Conservation (phyloP, 768 basidiomycete genomes). For the Termitomyces sp. region DNA sequence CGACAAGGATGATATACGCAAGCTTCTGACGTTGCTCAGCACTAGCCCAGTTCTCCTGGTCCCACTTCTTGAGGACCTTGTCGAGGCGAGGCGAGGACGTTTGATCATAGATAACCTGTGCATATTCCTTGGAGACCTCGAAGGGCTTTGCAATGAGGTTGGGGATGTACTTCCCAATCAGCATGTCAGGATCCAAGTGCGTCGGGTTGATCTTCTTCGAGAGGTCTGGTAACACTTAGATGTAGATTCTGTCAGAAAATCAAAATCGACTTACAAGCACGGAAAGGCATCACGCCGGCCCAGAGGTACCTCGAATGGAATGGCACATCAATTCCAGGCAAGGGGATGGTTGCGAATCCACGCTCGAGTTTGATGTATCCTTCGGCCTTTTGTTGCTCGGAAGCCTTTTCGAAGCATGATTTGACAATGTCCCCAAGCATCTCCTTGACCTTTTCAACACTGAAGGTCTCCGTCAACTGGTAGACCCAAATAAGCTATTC, state of each 20-base stretch:
- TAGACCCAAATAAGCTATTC: slow-evolving; percentile 1
- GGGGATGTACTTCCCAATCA: slow-evolving; percentile 94
- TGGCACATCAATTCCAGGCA: slow-evolving; percentile 97
- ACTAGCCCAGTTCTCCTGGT: slow-evolving; percentile 83
- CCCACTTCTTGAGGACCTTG: slow-evolving; percentile 93
- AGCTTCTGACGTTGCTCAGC: slow-evolving; percentile 86
- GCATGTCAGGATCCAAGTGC: slow-evolving; percentile 91
- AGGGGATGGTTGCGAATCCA: slow-evolving; percentile 93
- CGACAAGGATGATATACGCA: slow-evolving; percentile 95
- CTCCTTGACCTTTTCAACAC: slow-evolving; percentile 92
- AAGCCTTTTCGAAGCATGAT: slow-evolving; percentile 71
- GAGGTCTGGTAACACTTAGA: slow-evolving; percentile 53
- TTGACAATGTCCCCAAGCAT: slow-evolving; percentile 93
- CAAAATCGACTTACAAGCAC: slow-evolving; percentile 70
- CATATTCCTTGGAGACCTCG: slow-evolving; percentile 81
- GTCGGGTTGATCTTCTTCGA: slow-evolving; percentile 96
- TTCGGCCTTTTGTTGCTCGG: slow-evolving; percentile 75
- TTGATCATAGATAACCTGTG: slow-evolving; percentile 94
- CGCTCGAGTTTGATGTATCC: slow-evolving; percentile 94
- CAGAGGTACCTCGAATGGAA: slow-evolving; percentile 99
- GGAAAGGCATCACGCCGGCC: slow-evolving; percentile 98
- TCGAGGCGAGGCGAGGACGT: slow-evolving; percentile 94
- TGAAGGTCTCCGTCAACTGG: slow-evolving; percentile 84
- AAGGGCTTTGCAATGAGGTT: slow-evolving; percentile 93
- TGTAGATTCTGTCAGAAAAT: neutral